Evolutionary conservation across 2,329 filamentous ascomycete genomes (phyloP), one percentile per base, ranked within the genome.

Genomic region (Phaeosphaeriaceae sp.): DNA sequence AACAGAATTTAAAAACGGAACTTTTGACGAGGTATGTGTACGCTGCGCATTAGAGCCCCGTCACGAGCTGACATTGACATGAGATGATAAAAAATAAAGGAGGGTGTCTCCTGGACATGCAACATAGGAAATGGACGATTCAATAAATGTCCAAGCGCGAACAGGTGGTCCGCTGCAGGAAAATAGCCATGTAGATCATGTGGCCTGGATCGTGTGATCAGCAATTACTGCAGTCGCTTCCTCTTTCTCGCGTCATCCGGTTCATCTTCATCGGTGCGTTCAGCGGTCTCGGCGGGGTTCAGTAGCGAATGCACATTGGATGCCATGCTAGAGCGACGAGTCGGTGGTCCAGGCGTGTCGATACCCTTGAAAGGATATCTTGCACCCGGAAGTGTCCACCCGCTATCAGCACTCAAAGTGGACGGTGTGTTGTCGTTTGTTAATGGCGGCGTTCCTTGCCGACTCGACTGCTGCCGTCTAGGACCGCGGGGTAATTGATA

Each of bases 251-350:
- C 86, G 20, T 88, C 86, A 49, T 82, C 80, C 22, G 82, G 80
- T 57, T 87, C 82, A 57, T 90, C 88, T 70, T 89, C 88, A 47
- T 88, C 87, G 20, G 86, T 85, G 57, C 87, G 77, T 74, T 90
- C 88, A 1, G 85, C 86, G 1, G 88, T 90, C 64, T 89, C 88
- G 15, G 88, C 86, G 6, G 88, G 89, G 65, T 91, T 91, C 1
- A 91, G 80, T 22, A 91, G 75, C 6, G 84, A 87, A 71, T 89
- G 87, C 21, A 89, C 85, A 65, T 88, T 90, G 65, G 88, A 89
- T 7, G 88, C 88, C 88, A 91, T 90, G 69, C 88, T 90, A 24
- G 86, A 88, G 59, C 88, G 82, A 54, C 89, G 79, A 7, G 88
- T 90, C n/a, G 86, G 86, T 2, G 88, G 87, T 0, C 82, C 84